phyloP scores from a whole-genome alignment of 352 stramenopile species.

The Plasmopara halstedii region DNA sequence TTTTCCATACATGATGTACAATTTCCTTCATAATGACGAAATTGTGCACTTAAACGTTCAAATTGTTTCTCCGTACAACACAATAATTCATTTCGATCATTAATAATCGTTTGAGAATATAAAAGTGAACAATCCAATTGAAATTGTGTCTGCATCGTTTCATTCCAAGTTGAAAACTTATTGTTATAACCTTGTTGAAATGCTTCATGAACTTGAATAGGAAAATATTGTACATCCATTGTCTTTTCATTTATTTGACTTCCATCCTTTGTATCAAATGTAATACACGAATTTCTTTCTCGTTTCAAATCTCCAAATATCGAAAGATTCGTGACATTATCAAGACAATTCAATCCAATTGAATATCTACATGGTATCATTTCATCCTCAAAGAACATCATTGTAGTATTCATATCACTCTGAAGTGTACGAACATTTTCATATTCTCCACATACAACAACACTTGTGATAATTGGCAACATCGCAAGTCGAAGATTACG shows the following conservation, averaged over 20 bases:
- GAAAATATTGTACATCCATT: constrained; percentile 55
- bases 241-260: constrained; percentile 28
- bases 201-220: constrained; percentile 48
- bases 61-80: constrained; percentile 82
- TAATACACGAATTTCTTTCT: no score
- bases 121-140: constrained; percentile 58
- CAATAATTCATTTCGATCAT: constrained; percentile 40
- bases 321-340: no score
- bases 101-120: constrained; percentile 50
- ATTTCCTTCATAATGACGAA: constrained; percentile 46
- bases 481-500: no score
- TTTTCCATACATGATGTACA: constrained; percentile 72
- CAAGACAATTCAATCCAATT: no score
- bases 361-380: no score
- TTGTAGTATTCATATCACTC: no score
- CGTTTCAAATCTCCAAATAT: no score
- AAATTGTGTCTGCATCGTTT: constrained; percentile 52
- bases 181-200: constrained; percentile 51
- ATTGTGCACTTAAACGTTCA: constrained; percentile 41
- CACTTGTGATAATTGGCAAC: no score
- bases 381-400: no score
- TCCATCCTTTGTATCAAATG: no score
- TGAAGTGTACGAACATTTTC: no score
- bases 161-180: constrained; percentile 64
- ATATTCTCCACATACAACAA: no score